phyloP scores from a whole-genome alignment of 2,329 filamentous ascomycete genomes.

The Microascus cirrosus region DNA sequence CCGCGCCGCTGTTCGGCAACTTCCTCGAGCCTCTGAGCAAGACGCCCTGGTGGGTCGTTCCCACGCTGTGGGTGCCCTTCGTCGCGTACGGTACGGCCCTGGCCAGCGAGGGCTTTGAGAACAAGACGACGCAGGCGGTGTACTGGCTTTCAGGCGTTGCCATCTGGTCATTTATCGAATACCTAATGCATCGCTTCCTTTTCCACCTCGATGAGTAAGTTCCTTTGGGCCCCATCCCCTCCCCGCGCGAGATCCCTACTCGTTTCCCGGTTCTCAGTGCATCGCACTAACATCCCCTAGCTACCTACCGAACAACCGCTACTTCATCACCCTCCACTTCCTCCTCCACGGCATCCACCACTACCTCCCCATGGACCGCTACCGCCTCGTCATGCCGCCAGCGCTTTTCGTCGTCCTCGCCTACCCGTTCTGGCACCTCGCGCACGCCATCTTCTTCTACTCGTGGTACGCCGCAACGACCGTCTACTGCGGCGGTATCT shows the following conservation, averaged over 20 bases:
- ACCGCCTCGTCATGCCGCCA: constrained; percentile 94
- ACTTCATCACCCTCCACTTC: constrained; percentile 81
- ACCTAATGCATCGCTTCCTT: constrained; percentile 75
- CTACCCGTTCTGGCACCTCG: constrained; percentile 83
- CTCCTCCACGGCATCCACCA: constrained; percentile 94
- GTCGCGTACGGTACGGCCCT: constrained; percentile 62
- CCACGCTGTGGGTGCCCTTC: constrained; percentile 72
- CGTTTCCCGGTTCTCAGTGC: neutral
- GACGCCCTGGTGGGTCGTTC: constrained; percentile 90
- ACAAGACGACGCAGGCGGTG: constrained; percentile 30
- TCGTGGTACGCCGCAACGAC: constrained; percentile 73
- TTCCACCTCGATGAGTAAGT: constrained; percentile 90
- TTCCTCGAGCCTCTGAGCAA: constrained; percentile 95
- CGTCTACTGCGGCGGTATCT: constrained; percentile 81
- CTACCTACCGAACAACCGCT: constrained; percentile 81
- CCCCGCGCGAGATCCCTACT: neutral
- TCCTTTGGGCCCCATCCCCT: neutral
- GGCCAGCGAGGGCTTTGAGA: constrained; percentile 50
- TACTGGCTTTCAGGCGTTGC: constrained; percentile 63
- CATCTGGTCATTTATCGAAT: constrained; percentile 87
- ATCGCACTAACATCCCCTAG: constrained; percentile 32
- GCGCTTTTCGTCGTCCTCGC: constrained; percentile 76
- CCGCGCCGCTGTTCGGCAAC: constrained; percentile 91
- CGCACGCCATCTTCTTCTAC: constrained; percentile 70
- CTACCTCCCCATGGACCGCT: constrained; percentile 98